Evolutionary conservation across 2,329 filamentous ascomycete species (phyloP).

Genomic region (Ustulina deusta): DNA sequence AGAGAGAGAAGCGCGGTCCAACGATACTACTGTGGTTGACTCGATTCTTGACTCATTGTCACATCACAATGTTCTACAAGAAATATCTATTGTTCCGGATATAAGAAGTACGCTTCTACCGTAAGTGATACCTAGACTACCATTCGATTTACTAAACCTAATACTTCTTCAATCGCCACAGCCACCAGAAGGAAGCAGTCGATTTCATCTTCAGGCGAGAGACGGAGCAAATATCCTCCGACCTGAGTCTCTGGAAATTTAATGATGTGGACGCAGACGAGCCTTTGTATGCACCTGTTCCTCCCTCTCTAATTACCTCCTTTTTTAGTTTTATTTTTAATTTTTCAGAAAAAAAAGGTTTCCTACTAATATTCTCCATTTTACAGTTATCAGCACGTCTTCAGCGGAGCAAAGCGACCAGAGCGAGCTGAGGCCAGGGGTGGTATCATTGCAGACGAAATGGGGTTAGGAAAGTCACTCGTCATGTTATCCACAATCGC

Average conservation of each 20-base stretch:
- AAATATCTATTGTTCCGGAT: slow-evolving; percentile 15
- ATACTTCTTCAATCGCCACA: background rate
- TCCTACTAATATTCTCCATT: background rate
- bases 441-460: slow-evolving; percentile 39
- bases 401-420: slow-evolving; percentile 28
- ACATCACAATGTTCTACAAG: slow-evolving; percentile 8
- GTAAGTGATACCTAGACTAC: background rate
- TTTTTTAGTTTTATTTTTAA: no score
- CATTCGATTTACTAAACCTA: background rate
- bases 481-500: slow-evolving; percentile 29
- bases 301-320: background rate
- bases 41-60: slow-evolving; percentile 20
- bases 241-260: slow-evolving; percentile 28
- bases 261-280: slow-evolving; percentile 24
- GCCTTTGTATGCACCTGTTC: slow-evolving; percentile 14
- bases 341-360: no score
- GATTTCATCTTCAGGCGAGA: slow-evolving; percentile 34
- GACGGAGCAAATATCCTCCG: slow-evolving; percentile 16
- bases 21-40: slow-evolving; percentile 14
- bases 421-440: slow-evolving; percentile 28
- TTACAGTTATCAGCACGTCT: slow-evolving; percentile 30
- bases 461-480: slow-evolving; percentile 37
- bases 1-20: background rate
- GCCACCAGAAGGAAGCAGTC: slow-evolving; percentile 33
- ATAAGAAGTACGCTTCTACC: slow-evolving; percentile 10